Evolutionary conservation across 1,284 basidiomycete genomes (phyloP).

Genomic region (Marasmius oreades): DNA sequence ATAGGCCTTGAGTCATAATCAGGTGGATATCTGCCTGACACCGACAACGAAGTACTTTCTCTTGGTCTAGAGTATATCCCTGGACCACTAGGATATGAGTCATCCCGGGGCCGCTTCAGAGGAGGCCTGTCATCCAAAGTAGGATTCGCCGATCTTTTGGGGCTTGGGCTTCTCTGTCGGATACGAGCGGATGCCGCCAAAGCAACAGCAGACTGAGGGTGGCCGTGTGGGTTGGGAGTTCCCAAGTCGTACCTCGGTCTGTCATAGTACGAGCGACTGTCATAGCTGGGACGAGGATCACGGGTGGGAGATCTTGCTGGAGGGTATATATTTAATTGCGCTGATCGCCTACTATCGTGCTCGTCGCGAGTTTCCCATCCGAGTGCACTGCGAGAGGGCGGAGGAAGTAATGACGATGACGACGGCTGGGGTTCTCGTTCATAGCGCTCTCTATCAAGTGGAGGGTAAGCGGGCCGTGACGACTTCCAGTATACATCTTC

Average conservation of each 20-base stretch:
- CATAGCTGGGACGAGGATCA: constrained; percentile 5
- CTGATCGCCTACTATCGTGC: constrained; percentile 26
- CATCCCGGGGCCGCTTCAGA: constrained; percentile 32
- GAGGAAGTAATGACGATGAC: constrained; percentile 5
- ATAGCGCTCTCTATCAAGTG: constrained; percentile 30
- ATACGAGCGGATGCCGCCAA: constrained; percentile 27
- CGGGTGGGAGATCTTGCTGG: constrained; percentile 17
- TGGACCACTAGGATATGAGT: constrained; percentile 18
- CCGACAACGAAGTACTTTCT: neutral
- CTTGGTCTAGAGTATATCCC: neutral
- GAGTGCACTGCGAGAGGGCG: constrained; percentile 11
- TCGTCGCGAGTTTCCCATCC: constrained; percentile 35
- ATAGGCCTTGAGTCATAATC: constrained; percentile 27
- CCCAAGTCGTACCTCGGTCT: constrained; percentile 23
- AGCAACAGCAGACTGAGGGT: constrained; percentile 17
- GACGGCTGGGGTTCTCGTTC: constrained; percentile 27
- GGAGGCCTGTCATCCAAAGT: constrained; percentile 33
- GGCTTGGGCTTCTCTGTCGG: constrained; percentile 35
- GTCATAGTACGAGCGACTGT: constrained; percentile 21
- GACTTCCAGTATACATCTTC: constrained; percentile 30
- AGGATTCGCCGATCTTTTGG: constrained; percentile 22
- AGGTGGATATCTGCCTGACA: constrained; percentile 3
- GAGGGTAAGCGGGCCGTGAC: constrained; percentile 19
- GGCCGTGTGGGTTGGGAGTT: constrained; percentile 27
- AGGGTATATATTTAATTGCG: constrained; percentile 18